Base-by-base conservation (phyloP, 164 flowering plant genomes). In the Sextonia rubra region DNA sequence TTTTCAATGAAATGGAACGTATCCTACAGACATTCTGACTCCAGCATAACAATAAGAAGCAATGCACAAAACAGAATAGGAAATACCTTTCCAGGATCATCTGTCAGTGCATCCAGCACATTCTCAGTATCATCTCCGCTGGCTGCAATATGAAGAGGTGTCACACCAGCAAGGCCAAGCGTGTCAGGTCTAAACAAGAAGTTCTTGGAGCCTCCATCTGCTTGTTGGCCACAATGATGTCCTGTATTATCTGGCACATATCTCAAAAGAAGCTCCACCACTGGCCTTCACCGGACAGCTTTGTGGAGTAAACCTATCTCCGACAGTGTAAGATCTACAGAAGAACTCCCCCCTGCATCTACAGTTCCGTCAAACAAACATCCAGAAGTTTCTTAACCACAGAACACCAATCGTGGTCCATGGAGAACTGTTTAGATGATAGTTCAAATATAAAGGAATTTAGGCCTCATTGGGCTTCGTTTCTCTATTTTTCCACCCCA, bases 111-210 rank as follows among this genome's bases (percentile, higher is more conserved):
- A 82, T 89, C 97, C 76, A 93, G 73, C 3, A 91, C 83, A 70
- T 74, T 73, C 70, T 88, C 91, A 20, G 81, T 83, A 64, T 83
- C 87, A 61, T 75, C 88, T 60, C 64, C 72, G 77, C 87, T 73
- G 23, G 97, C 97, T 71, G 93, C 98, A 29, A 90, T 72, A 69
- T 91, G 98, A 78, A 93, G 97, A 67, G 98, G 97, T 29, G 98
- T 91, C 85, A 91, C 81, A 49, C 93, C 94, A 6, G 78, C 85
- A 44, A 90, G 91, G 18, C 93, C 97, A 60, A 68, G 70, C 7
- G 47, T 75, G 81, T 93, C 85, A 24, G 98, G 93, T 75, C 82
- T 86, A 74, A 93, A 93, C 47, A 88, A 73, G 70, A 78, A 81
- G 30, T 37, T 29, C 1, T 12, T 71, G n/a, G 49, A 32, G 24